A percentile compares a stretch with the other conserved stretches of the same genome.
These are phyloP conservation scores for Prinsepia uniflora DNA, from an alignment of 306 rosid genomes.

Conservation along the genomic window DNA sequence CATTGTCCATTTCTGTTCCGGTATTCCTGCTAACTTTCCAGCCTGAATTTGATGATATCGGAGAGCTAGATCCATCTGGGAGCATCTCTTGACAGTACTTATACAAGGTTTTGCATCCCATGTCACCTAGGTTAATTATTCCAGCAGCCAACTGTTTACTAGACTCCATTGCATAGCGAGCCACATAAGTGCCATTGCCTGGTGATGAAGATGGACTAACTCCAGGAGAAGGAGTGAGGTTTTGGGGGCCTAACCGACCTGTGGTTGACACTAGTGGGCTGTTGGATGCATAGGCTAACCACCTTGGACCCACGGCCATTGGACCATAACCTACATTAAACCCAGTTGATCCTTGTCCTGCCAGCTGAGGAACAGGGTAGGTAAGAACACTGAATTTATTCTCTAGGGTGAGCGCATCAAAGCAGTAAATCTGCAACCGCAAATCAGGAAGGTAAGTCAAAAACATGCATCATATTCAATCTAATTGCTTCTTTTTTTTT, in stretches of 20 bases:
- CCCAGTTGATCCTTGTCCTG: slow-evolving; percentile 60
- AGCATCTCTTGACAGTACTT: slow-evolving; percentile 74
- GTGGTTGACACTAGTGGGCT: slow-evolving; percentile 53
- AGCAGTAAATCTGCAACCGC: slow-evolving; percentile 78
- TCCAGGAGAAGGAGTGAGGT: slow-evolving; percentile 53
- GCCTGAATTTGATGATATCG: slow-evolving; percentile 56
- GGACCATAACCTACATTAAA: slow-evolving; percentile 91
- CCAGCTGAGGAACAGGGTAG: slow-evolving; percentile 77
- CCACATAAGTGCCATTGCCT: slow-evolving; percentile 53
- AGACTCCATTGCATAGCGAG: slow-evolving; percentile 88
- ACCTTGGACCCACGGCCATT: slow-evolving; percentile 94
- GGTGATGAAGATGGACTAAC: slow-evolving; percentile 80
- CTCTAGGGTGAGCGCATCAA: slow-evolving; percentile 75
- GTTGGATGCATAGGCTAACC: slow-evolving; percentile 88
- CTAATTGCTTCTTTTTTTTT: background rate
- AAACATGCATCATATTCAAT: background rate
- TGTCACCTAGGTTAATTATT: slow-evolving; percentile 48
- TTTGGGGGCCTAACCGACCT: slow-evolving; percentile 78
- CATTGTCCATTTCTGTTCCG: slow-evolving; percentile 63
- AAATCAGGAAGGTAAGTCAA: slow-evolving; percentile 26
- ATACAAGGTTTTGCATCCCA: slow-evolving; percentile 43
- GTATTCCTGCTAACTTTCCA: slow-evolving; percentile 62
- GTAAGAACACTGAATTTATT: slow-evolving; percentile 75
- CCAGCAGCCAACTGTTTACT: slow-evolving; percentile 81
- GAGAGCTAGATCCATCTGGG: slow-evolving; percentile 74